Percentiles rank a stretch among this genome's conserved stretches.
Evolutionary conservation across 2,329 filamentous ascomycete genomes (phyloP).

Genomic region (Reticulascus tulasneorum): DNA sequence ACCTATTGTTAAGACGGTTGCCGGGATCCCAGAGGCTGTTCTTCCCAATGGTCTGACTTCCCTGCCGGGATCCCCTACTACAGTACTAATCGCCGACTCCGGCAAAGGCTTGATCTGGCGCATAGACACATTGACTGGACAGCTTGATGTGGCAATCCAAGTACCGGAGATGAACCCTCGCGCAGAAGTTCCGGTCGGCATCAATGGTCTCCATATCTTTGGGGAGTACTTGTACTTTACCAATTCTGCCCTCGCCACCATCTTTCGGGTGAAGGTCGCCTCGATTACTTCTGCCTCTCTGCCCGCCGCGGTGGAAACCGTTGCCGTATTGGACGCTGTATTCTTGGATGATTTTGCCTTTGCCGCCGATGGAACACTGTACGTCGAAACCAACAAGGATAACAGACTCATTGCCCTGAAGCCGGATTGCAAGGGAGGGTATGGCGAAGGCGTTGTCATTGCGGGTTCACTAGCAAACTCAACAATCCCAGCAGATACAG

Average conservation of each 20-base stretch:
- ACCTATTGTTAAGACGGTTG: conserved; percentile 8
- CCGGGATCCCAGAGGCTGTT: conserved; percentile 13
- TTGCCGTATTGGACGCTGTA: conserved; percentile 6
- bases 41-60: conserved; percentile 20
- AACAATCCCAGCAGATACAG: neutral
- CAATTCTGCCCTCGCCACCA: conserved; percentile 36
- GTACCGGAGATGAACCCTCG: conserved; percentile 32
- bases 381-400: conserved; percentile 13
- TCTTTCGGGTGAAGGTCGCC: conserved; percentile 15
- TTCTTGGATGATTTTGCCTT: conserved; percentile 19
- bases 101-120: conserved; percentile 19
- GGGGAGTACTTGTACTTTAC: conserved; percentile 42
- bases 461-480: neutral
- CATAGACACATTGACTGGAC: conserved; percentile 18
- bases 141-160: conserved; percentile 14
- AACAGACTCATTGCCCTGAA: conserved; percentile 9
- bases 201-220: conserved; percentile 35
- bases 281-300: neutral
- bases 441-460: neutral
- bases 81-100: conserved; percentile 21
- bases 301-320: conserved; percentile 8
- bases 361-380: conserved; percentile 8
- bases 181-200: conserved; percentile 30
- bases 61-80: conserved; percentile 10
- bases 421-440: too few relatives aligned